phyloP scores from a whole-genome alignment of 139 green algal species.

The Nannochloris sp. region DNA sequence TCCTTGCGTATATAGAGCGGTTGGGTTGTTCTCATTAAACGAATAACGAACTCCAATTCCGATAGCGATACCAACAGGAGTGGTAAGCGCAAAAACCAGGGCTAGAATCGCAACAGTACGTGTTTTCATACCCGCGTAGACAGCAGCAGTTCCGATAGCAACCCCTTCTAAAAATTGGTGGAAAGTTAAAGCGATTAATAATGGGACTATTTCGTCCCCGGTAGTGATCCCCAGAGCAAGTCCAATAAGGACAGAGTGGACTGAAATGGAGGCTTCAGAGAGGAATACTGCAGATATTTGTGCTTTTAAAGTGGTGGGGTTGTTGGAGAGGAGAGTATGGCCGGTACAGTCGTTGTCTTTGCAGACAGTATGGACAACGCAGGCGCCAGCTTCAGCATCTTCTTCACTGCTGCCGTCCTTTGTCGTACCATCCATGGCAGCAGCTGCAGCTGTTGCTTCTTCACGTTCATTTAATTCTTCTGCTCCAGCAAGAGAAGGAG shows the following conservation, averaged over 20 bases:
- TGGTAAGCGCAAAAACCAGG: constrained; percentile 40
- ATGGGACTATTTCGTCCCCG: constrained; percentile 12
- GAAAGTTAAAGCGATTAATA: constrained; percentile 49
- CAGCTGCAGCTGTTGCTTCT: no score
- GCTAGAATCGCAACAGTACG: constrained; percentile 22
- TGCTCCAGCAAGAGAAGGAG: no score
- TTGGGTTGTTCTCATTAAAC: constrained; percentile 26
- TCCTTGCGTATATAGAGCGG: constrained; percentile 36
- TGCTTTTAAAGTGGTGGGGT: not conserved
- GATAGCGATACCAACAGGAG: constrained; percentile 50
- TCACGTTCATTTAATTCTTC: no score
- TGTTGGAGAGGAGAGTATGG: not conserved
- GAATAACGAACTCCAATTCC: constrained; percentile 31
- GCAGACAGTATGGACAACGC: not conserved
- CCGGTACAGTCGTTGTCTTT: not conserved
- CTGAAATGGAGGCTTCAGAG: constrained; percentile 10
- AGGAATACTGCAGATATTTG: constrained; percentile 8
- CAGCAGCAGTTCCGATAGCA: constrained; percentile 34
- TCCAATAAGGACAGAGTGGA: constrained; percentile 34
- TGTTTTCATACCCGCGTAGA: constrained; percentile 20
- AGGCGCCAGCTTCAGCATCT: no score
- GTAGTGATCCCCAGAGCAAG: constrained; percentile 38
- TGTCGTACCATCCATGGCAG: no score
- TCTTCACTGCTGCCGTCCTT: no score
- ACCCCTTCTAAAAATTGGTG: constrained; percentile 51